Evolutionary conservation across 2,329 filamentous ascomycete species (phyloP).

Genomic region (Dactylellina parvicollis): DNA sequence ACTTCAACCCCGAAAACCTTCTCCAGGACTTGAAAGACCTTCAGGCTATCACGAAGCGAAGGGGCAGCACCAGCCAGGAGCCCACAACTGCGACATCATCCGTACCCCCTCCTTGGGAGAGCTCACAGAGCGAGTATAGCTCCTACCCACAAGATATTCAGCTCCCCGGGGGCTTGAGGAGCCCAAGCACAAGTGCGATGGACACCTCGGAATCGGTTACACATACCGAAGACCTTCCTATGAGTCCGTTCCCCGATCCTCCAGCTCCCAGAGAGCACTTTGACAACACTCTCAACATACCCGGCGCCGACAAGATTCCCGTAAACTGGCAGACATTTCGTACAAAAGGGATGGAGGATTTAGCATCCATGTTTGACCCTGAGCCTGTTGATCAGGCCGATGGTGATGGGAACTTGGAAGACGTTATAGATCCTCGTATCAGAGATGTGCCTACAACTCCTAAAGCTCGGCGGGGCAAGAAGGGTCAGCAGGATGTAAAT

Average conservation of each 20-base stretch:
- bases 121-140: constrained; percentile 38
- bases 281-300: constrained; percentile 39
- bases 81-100: constrained; percentile 34
- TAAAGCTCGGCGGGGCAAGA: constrained; percentile 39
- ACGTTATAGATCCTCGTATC: constrained; percentile 49
- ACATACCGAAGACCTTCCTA: constrained; percentile 43
- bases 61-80: constrained; percentile 38
- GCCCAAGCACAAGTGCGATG: constrained; percentile 48
- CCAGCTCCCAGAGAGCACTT: constrained; percentile 35
- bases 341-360: constrained; percentile 46
- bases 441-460: constrained; percentile 27
- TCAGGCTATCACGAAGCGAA: constrained; percentile 44
- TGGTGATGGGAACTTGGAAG: constrained; percentile 35
- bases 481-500: constrained; percentile 23
- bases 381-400: neutral
- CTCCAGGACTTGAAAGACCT: constrained; percentile 48
- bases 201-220: constrained; percentile 50
- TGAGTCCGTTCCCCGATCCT: constrained; percentile 47
- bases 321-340: constrained; percentile 38
- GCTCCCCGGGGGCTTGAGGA: constrained; percentile 42
- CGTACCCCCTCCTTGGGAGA: constrained; percentile 25
- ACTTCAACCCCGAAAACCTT: constrained; percentile 43
- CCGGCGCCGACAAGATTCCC: constrained; percentile 31
- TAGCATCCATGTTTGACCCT: constrained; percentile 40
- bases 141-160: constrained; percentile 34